These are phyloP conservation scores for Leccinum pachyderme DNA, from an alignment of 1,284 basidiomycete genomes.

Conservation along the genomic window DNA sequence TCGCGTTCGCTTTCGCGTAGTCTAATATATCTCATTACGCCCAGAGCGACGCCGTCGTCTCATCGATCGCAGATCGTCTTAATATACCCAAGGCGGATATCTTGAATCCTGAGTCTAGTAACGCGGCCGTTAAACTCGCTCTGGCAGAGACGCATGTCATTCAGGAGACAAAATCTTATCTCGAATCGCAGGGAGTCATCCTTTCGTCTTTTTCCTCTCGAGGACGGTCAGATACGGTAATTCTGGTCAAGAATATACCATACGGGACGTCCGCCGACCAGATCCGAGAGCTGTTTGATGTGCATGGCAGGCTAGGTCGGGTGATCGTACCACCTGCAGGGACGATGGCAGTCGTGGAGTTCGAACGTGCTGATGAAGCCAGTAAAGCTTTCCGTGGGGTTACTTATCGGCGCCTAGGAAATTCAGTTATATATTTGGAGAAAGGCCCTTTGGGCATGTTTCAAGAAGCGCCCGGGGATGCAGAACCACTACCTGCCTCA, in stretches of 20 bases:
- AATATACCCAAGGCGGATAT: conserved; percentile 85
- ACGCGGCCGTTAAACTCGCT: conserved; percentile 90
- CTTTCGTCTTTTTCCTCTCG: conserved; percentile 57
- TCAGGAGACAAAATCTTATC: conserved; percentile 89
- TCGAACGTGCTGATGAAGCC: conserved; percentile 70
- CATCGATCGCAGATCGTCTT: conserved; percentile 80
- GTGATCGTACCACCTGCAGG: conserved; percentile 91
- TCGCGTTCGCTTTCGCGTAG: conserved; percentile 12
- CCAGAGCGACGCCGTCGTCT: conserved; percentile 86
- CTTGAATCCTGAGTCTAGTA: conserved; percentile 72
- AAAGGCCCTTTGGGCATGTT: conserved; percentile 88
- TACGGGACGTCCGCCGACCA: conserved; percentile 81
- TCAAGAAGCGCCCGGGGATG: conserved; percentile 34
- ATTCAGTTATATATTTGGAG: conserved; percentile 90
- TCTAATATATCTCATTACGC: conserved; percentile 19
- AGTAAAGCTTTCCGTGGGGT: conserved; percentile 77
- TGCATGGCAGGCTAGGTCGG: conserved; percentile 73
- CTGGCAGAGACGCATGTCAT: conserved; percentile 96
- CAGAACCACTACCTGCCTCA: background rate
- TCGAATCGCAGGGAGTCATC: conserved; percentile 71
- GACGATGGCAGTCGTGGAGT: conserved; percentile 93
- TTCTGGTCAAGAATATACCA: conserved; percentile 97
- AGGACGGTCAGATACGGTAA: conserved; percentile 73
- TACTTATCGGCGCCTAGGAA: conserved; percentile 87
- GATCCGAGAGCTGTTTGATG: conserved; percentile 77